Percentiles rank a stretch among this genome's conserved stretches.
Evolutionary conservation across 1,139 yeast species (phyloP).

Genomic region (Spathaspora sp.): DNA sequence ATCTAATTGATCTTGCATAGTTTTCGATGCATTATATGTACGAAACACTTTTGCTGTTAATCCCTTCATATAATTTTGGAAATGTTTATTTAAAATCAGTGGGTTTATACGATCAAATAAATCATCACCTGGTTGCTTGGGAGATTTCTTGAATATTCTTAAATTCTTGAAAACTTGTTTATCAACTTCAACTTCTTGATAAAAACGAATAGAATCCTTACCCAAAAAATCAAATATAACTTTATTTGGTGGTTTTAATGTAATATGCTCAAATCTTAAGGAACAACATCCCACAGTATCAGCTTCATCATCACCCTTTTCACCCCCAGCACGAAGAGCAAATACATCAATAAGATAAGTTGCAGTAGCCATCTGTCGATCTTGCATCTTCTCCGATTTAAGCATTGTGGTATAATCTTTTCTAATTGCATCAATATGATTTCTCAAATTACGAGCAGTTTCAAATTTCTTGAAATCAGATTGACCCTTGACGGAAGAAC

Average conservation of each 20-base stretch:
- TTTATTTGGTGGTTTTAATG: conserved; percentile 79
- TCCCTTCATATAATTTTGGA: conserved; percentile 89
- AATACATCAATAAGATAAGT: conserved; percentile 91
- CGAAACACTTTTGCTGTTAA: conserved; percentile 96
- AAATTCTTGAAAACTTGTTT: conserved; percentile 86
- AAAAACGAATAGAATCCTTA: conserved; percentile 90
- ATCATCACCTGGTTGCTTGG: conserved; percentile 90
- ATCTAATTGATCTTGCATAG: conserved; percentile 94
- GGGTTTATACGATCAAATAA: conserved; percentile 91
- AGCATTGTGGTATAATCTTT: conserved; percentile 70
- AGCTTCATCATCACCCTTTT: conserved; percentile 95
- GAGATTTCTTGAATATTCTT: conserved; percentile 80
- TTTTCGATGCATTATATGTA: conserved; percentile 93
- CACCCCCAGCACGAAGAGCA: conserved; percentile 98
- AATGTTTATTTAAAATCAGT: conserved; percentile 74
- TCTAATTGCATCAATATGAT: conserved; percentile 72
- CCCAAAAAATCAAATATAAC: conserved; percentile 95
- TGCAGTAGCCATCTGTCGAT: conserved; percentile 92
- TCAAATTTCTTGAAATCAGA: conserved; percentile 91
- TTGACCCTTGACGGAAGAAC: conserved; percentile 86
- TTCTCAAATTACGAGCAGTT: conserved; percentile 81
- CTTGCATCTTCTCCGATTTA: conserved; percentile 75
- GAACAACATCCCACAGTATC: conserved; percentile 99
- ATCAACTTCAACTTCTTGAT: conserved; percentile 91
- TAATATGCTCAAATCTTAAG: conserved; percentile 82